Percentiles rank a stretch among this genome's conserved stretches.
These are phyloP conservation scores for Sclerotinia nivalis DNA, from an alignment of 2,329 filamentous ascomycete genomes.

Conservation along the genomic window DNA sequence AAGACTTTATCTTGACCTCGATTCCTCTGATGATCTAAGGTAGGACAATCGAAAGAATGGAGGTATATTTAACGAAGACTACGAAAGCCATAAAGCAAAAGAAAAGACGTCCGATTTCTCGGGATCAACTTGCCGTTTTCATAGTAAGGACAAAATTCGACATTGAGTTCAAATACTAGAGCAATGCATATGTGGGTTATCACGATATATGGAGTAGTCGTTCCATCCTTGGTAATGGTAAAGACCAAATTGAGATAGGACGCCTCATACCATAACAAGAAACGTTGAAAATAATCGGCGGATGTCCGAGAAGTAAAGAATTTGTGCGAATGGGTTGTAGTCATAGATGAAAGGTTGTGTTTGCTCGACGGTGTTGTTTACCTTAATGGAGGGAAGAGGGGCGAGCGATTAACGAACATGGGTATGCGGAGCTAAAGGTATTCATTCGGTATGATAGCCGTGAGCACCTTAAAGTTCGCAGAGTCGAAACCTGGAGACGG, in stretches of 20 bases:
- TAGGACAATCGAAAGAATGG: background rate
- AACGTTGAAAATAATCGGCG: background rate
- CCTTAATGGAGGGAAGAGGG: background rate
- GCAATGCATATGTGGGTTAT: background rate
- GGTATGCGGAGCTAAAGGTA: conserved; percentile 3
- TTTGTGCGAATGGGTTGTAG: background rate
- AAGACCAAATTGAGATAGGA: conserved; percentile 1
- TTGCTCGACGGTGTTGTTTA: background rate
- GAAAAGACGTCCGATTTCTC: background rate
- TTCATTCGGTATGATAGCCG: conserved; percentile 1
- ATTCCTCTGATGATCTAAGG: background rate
- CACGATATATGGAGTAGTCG: conserved; percentile 7
- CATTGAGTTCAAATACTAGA: background rate
- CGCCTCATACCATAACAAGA: background rate
- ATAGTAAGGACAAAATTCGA: background rate
- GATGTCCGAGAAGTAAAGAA: background rate
- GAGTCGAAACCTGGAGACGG: background rate
- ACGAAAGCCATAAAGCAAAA: background rate
- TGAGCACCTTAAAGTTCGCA: background rate
- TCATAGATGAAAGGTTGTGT: background rate
- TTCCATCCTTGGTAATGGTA: background rate
- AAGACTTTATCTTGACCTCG: conserved; percentile 15
- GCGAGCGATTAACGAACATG: background rate
- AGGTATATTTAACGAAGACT: background rate
- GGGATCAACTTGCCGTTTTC: conserved; percentile 5